phyloP scores from a whole-genome alignment of 208 protist genomes.

The Trypanosomatidae sp. region DNA sequence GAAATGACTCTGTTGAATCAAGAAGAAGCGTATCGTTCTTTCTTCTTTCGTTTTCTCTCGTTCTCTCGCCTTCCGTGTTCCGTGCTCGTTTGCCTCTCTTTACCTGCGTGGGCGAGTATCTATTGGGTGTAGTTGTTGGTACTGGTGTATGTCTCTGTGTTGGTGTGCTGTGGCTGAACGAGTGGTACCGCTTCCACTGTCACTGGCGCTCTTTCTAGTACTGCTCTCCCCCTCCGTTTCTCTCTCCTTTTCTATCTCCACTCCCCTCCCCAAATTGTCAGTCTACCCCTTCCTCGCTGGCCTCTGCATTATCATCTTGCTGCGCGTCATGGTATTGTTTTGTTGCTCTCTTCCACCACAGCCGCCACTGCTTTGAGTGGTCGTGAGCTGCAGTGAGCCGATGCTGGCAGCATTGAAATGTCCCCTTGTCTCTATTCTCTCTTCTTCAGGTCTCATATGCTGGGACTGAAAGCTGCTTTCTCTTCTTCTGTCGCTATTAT shows the following conservation, averaged over 20 bases:
- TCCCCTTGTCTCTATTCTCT: neutral
- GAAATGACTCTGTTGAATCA: neutral
- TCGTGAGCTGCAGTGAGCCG: neutral
- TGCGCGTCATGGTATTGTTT: neutral
- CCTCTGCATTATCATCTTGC: neutral
- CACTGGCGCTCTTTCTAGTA: neutral
- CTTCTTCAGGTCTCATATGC: neutral
- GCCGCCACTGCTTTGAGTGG: neutral
- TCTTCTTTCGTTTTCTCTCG: neutral
- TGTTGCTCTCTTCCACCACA: neutral
- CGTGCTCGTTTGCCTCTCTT: neutral
- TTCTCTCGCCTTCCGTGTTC: neutral
- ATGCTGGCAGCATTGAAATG: neutral
- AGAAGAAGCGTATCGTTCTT: neutral
- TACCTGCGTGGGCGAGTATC: neutral
- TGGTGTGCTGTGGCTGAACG: neutral
- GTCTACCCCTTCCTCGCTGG: neutral
- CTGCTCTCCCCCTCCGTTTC: neutral
- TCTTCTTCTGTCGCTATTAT: conserved; percentile 11
- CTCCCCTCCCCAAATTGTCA: neutral
- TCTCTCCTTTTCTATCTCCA: neutral
- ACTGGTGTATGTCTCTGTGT: neutral
- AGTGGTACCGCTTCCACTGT: neutral
- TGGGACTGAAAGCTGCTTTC: conserved; percentile 12
- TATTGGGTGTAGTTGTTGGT: neutral